Conservation (phyloP, 176 grass and related monocot genomes). For the Carex littledalei region DNA sequence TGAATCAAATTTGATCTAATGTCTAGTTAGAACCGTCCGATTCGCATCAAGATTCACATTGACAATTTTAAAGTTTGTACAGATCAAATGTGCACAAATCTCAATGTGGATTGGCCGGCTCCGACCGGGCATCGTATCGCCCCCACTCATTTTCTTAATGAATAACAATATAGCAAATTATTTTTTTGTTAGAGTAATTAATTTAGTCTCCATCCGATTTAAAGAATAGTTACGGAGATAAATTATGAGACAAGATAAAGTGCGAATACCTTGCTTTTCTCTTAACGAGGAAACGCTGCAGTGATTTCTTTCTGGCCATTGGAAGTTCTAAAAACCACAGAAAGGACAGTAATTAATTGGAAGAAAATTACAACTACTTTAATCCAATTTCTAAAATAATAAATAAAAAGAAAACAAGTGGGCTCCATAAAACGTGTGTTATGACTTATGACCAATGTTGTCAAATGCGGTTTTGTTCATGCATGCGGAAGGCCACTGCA, state of each 20-base stretch:
- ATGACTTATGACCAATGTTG: background rate
- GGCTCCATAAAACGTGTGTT: background rate
- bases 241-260: background rate
- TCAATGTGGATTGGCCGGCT: no score
- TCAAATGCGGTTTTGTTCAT: no score
- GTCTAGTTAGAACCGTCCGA: no score
- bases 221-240: no score
- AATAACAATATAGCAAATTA: background rate
- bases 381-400: background rate
- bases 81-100: no score
- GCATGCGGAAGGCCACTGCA: no score
- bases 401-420: background rate
- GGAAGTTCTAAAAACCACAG: conserved; percentile 43
- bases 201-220: no score
- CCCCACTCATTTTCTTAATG: background rate
- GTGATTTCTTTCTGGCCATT: conserved; percentile 55
- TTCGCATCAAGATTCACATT: no score
- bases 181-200: no score
- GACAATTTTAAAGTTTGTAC: no score
- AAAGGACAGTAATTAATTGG: background rate
- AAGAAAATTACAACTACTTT: background rate
- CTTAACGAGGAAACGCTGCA: conserved; percentile 64
- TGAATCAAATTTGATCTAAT: no score
- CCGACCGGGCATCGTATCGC: no score
- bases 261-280: conserved; percentile 47